These are phyloP conservation scores for Avena sativa DNA, from an alignment of 176 grass and related monocot genomes.

Conservation along the genomic window DNA sequence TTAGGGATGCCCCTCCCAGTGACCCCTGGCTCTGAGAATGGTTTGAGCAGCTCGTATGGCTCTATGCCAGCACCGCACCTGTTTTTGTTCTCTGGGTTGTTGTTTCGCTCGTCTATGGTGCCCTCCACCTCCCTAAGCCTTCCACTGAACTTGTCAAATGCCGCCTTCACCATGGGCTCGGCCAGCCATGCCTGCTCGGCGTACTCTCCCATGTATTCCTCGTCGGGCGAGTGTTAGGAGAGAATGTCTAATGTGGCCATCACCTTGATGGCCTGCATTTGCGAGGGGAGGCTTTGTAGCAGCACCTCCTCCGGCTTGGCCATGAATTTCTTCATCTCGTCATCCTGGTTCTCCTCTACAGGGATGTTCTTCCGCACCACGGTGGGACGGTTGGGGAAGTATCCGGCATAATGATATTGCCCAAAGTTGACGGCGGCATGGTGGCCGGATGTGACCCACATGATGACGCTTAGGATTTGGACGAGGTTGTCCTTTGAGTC, in stretches of 20 bases:
- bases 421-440: constrained; percentile 84
- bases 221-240: constrained; percentile 61
- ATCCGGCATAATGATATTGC: constrained; percentile 68
- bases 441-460: constrained; percentile 71
- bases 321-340: constrained; percentile 33
- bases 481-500: constrained; percentile 46
- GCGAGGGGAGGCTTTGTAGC: constrained; percentile 54
- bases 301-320: constrained; percentile 42
- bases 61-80: constrained; percentile 60
- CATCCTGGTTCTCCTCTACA: not conserved
- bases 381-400: constrained; percentile 75
- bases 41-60: constrained; percentile 62
- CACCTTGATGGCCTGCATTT: constrained; percentile 38
- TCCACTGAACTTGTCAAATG: constrained; percentile 51
- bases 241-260: constrained; percentile 51
- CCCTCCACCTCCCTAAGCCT: constrained; percentile 54
- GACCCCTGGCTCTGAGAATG: constrained; percentile 46
- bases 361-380: constrained; percentile 64
- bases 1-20: constrained; percentile 65
- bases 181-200: constrained; percentile 42
- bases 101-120: constrained; percentile 53
- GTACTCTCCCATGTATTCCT: constrained; percentile 66
- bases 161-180: constrained; percentile 17
- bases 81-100: constrained; percentile 27
- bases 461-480: constrained; percentile 55